A percentile compares a stretch with the other conserved stretches of the same genome.
Evolutionary conservation across 805 yeast genomes (phyloP).

Genomic region (Scheffersomyces lignosus): DNA sequence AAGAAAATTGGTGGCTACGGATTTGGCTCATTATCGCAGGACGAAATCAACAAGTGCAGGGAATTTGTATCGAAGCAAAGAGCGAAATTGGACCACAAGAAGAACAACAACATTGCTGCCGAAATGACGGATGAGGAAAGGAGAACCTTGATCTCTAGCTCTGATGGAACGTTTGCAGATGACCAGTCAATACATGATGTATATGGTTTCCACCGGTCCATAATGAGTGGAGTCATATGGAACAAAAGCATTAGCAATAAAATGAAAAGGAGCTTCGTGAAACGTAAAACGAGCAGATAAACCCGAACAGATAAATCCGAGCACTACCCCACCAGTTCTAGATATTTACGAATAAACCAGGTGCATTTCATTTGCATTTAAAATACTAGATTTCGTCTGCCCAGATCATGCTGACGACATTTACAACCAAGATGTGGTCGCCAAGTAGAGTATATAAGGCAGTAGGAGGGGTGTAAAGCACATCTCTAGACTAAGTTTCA

Average conservation of each 20-base stretch:
- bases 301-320: background rate
- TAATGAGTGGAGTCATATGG: constrained; percentile 62
- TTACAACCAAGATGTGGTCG: too few relatives aligned
- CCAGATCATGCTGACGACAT: too few relatives aligned
- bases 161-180: constrained; percentile 11
- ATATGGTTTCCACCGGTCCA: constrained; percentile 43
- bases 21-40: constrained; percentile 75
- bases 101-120: constrained; percentile 26
- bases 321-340: background rate
- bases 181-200: constrained; percentile 42
- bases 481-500: too few relatives aligned
- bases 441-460: too few relatives aligned
- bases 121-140: constrained; percentile 43
- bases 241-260: constrained; percentile 57
- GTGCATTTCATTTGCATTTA: too few relatives aligned
- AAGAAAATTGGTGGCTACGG: constrained; percentile 63
- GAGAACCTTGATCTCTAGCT: constrained; percentile 21
- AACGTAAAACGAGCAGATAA: background rate
- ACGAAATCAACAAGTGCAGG: constrained; percentile 76
- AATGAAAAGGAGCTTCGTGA: constrained; percentile 40
- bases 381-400: too few relatives aligned
- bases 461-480: too few relatives aligned
- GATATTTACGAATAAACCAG: background rate
- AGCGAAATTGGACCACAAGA: constrained; percentile 31
- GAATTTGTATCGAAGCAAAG: constrained; percentile 73